Evolutionary conservation across 2,329 filamentous ascomycete species (phyloP).

Genomic region (Calonectria pteridis): DNA sequence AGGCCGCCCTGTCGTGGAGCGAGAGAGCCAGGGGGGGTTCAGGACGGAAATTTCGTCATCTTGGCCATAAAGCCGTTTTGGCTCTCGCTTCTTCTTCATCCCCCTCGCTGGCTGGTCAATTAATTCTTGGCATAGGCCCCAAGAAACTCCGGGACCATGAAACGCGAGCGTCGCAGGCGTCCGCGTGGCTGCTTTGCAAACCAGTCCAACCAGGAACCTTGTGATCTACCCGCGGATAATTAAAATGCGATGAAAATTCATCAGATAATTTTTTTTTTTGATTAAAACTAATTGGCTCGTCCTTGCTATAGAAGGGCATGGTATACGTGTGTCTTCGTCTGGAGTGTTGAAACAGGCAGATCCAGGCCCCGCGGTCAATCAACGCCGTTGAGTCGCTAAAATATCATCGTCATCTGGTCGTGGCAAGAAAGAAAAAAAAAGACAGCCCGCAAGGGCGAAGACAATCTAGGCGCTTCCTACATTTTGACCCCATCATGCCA

Average conservation of each 20-base stretch:
- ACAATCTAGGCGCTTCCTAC: slow-evolving; percentile 33
- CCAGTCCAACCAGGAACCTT: neutral
- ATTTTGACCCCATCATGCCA: neutral
- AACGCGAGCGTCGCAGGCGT: neutral
- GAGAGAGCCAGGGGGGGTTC: neutral
- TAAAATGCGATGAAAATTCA: neutral
- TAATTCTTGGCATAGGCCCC: slow-evolving; percentile 20
- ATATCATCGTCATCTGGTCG: slow-evolving; percentile 35
- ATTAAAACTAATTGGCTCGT: slow-evolving; percentile 2
- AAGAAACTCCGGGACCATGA: neutral
- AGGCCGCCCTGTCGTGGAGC: slow-evolving; percentile 8
- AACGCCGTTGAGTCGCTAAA: slow-evolving; percentile 40
- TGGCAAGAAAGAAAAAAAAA: slow-evolving; percentile 19
- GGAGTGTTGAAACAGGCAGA: slow-evolving; percentile 39
- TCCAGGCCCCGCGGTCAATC: slow-evolving; percentile 29
- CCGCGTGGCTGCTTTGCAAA: neutral
- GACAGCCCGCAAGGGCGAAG: slow-evolving; percentile 19
- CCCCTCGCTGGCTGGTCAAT: slow-evolving; percentile 22
- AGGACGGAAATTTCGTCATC: neutral
- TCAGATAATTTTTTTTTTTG: neutral
- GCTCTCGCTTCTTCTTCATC: neutral
- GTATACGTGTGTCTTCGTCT: slow-evolving; percentile 8
- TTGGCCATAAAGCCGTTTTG: slow-evolving; percentile 2
- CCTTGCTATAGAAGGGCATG: neutral
- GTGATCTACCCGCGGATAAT: neutral